These are phyloP conservation scores for Xylariaceae sp. DNA, from an alignment of 2,329 filamentous ascomycete genomes.

Conservation along the genomic window DNA sequence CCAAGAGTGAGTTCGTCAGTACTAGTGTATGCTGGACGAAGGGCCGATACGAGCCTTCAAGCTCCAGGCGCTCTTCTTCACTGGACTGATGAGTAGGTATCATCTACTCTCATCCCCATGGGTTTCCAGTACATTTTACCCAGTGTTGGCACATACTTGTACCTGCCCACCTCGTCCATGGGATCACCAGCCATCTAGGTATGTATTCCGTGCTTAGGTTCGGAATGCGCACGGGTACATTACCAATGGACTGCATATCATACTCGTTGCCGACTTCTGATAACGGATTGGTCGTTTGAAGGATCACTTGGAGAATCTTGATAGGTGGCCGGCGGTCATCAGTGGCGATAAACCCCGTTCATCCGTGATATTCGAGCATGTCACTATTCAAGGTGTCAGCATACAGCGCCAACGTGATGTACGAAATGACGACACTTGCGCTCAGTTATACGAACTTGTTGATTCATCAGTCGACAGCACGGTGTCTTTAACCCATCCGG, in stretches of 20 bases:
- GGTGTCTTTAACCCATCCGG: no score
- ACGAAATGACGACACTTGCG: no score
- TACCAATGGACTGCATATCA: background rate
- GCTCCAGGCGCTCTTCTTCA: background rate
- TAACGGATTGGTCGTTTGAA: background rate
- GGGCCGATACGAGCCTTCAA: background rate
- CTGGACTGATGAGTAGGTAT: background rate
- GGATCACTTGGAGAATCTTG: background rate
- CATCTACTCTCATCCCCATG: background rate
- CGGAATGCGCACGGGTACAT: background rate
- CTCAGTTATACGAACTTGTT: no score
- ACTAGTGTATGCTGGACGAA: background rate
- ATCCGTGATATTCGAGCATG: no score
- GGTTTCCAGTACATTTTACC: background rate
- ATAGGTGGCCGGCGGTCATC: background rate
- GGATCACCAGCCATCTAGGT: no score
- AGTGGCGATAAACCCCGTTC: no score
- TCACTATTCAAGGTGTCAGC: no score
- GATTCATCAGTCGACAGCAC: no score
- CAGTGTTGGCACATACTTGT: background rate
- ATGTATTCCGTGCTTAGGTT: no score
- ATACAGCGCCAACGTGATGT: no score
- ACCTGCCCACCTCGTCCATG: background rate
- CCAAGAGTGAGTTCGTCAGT: background rate
- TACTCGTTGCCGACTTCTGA: background rate